Conservation (phyloP, 2,329 filamentous ascomycete genomes). For the Didymella pinodella region DNA sequence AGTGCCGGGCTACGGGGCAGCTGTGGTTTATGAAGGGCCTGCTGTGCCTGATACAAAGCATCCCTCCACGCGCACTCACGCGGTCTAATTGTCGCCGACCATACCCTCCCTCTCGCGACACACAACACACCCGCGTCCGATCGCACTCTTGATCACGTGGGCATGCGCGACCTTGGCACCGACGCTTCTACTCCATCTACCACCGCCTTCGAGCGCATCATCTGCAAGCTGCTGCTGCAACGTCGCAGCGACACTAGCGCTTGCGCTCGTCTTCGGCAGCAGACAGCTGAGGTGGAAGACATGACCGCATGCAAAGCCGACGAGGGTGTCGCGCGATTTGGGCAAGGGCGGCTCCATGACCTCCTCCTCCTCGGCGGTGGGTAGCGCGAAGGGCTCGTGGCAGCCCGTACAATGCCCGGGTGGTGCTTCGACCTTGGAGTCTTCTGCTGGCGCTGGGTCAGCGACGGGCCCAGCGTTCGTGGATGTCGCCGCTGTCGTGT, state of each 20-base stretch:
- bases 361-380: slow-evolving; percentile 43
- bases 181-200: slow-evolving; percentile 68
- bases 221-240: slow-evolving; percentile 53
- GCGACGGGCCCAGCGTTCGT: slow-evolving; percentile 29
- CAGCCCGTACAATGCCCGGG: slow-evolving; percentile 49
- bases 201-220: slow-evolving; percentile 55
- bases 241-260: slow-evolving; percentile 53
- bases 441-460: slow-evolving; percentile 34
- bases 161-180: slow-evolving; percentile 65
- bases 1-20: no score
- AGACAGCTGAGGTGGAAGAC: slow-evolving; percentile 81
- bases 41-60: neutral
- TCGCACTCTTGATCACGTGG: slow-evolving; percentile 87
- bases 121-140: slow-evolving; percentile 54
- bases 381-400: slow-evolving; percentile 41
- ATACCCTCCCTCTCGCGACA: slow-evolving; percentile 39
- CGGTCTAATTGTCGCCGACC: slow-evolving; percentile 8
- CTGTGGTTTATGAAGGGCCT: no score
- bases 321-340: slow-evolving; percentile 66
- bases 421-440: slow-evolving; percentile 36
- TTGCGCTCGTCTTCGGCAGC: slow-evolving; percentile 56
- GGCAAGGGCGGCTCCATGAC: slow-evolving; percentile 37
- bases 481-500: slow-evolving; percentile 32
- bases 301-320: slow-evolving; percentile 84
- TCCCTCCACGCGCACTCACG: neutral